phyloP scores from a whole-genome alignment of 176 grass and related monocot species.

The Zea mays region DNA sequence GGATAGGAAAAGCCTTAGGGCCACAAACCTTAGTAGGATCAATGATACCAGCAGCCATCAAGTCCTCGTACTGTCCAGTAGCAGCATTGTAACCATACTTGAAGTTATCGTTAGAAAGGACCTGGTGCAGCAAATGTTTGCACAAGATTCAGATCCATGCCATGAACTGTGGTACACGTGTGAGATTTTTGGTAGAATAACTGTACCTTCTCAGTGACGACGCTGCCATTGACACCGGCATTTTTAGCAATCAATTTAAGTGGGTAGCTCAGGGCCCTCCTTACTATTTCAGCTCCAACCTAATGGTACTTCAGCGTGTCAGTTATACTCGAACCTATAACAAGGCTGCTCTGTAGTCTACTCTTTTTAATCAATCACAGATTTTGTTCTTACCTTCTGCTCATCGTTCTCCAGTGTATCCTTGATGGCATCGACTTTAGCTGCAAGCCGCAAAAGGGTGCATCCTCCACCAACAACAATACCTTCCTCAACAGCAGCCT shows the following conservation, averaged over 20 bases:
- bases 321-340: slow-evolving; percentile 2
- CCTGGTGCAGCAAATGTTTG: slow-evolving; percentile 45
- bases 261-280: slow-evolving; percentile 88
- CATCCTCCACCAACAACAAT: slow-evolving; percentile 98
- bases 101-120: slow-evolving; percentile 74
- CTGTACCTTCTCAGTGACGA: slow-evolving; percentile 85
- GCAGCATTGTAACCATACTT: slow-evolving; percentile 95
- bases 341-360: neutral
- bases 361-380: neutral
- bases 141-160: neutral
- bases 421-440: slow-evolving; percentile 93
- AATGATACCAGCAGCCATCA: slow-evolving; percentile 99
- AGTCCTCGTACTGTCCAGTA: slow-evolving; percentile 89
- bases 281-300: slow-evolving; percentile 97
- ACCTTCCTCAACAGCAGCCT: slow-evolving; percentile 99
- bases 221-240: slow-evolving; percentile 93
- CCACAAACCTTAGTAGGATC: slow-evolving; percentile 91
- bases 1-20: neutral
- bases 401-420: slow-evolving; percentile 89
- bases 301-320: slow-evolving; percentile 32
- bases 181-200: neutral
- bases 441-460: slow-evolving; percentile 81
- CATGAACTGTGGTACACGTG: neutral
- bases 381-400: slow-evolving; percentile 65
- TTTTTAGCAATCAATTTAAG: slow-evolving; percentile 98